Conservation (phyloP, 768 basidiomycete species). For the Mrakia hoshinonis region DNA sequence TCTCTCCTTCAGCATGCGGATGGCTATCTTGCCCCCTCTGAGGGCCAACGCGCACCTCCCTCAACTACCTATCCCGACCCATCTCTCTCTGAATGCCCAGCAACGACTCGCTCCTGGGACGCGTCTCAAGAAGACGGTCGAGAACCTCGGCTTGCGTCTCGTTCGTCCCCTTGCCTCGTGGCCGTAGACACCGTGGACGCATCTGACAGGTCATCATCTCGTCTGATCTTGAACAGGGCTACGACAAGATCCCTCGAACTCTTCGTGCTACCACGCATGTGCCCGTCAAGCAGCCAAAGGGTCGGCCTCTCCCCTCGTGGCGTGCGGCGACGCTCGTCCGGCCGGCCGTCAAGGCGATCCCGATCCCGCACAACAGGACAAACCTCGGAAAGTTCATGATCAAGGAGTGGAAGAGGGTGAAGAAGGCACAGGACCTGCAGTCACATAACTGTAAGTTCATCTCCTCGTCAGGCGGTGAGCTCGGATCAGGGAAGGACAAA, state of each 20-base stretch:
- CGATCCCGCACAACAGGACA: slow-evolving; percentile 3
- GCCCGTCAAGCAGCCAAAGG: background rate
- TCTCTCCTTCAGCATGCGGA: no score
- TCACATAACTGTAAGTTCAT: background rate
- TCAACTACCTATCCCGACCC: background rate
- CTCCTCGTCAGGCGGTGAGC: background rate
- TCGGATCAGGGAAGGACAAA: background rate
- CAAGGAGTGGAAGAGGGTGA: slow-evolving; percentile 15
- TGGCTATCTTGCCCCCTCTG: no score
- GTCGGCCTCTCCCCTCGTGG: slow-evolving; percentile 8
- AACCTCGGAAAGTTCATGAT: slow-evolving; percentile 18
- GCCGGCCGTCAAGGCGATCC: background rate
- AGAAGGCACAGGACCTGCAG: background rate
- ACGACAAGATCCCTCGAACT: background rate
- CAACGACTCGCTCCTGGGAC: slow-evolving; percentile 2
- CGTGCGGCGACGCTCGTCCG: slow-evolving; percentile 1
- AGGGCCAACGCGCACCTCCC: background rate
- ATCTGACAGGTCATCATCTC: background rate
- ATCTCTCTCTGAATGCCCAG: background rate
- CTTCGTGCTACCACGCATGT: background rate
- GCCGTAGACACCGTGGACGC: background rate
- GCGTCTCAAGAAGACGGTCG: slow-evolving; percentile 1
- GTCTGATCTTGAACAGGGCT: background rate
- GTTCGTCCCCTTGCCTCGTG: slow-evolving; percentile 3
- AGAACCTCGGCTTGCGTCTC: slow-evolving; percentile 21